phyloP scores from a whole-genome alignment of 768 basidiomycete genomes.

The Flagelloscypha sp. region DNA sequence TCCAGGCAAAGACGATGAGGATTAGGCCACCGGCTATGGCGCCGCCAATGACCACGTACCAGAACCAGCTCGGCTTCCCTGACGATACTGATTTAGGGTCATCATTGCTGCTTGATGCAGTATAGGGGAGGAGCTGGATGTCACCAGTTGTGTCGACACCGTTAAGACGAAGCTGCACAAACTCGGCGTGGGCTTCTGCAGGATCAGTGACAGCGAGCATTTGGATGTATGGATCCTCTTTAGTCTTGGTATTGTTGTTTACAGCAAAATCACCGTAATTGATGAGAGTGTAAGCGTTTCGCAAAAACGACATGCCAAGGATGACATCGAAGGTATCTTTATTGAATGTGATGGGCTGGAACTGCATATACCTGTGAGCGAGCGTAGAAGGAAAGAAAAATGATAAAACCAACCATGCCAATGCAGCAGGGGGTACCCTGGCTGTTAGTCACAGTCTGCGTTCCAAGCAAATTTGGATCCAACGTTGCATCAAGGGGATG shows the following conservation, averaged over 20 bases:
- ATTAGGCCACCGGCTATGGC: too few relatives aligned
- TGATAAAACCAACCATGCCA: conserved; percentile 26
- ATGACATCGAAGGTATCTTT: conserved; percentile 51
- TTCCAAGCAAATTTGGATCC: conserved; percentile 28
- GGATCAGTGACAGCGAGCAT: conserved; percentile 48
- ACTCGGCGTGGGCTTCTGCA: conserved; percentile 30
- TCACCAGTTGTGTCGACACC: conserved; percentile 22
- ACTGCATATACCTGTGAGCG: conserved; percentile 28
- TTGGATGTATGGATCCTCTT: conserved; percentile 50
- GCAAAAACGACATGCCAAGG: conserved; percentile 66
- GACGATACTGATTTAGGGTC: too few relatives aligned
- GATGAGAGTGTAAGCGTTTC: conserved; percentile 56
- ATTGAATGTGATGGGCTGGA: conserved; percentile 54
- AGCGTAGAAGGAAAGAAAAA: conserved; percentile 3
- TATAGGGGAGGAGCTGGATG: conserved; percentile 1
- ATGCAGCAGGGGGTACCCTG: conserved; percentile 28
- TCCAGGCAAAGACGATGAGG: too few relatives aligned
- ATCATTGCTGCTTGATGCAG: too few relatives aligned
- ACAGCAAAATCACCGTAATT: conserved; percentile 58
- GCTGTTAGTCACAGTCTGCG: conserved; percentile 22
- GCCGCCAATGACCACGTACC: too few relatives aligned
- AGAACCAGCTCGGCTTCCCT: too few relatives aligned
- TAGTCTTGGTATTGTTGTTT: conserved; percentile 24
- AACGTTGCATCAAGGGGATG: conserved; percentile 58
- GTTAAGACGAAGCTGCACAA: conserved; percentile 26